Evolutionary conservation across 2,329 filamentous ascomycete genomes (phyloP).

Genomic region (Colletotrichum salicis): DNA sequence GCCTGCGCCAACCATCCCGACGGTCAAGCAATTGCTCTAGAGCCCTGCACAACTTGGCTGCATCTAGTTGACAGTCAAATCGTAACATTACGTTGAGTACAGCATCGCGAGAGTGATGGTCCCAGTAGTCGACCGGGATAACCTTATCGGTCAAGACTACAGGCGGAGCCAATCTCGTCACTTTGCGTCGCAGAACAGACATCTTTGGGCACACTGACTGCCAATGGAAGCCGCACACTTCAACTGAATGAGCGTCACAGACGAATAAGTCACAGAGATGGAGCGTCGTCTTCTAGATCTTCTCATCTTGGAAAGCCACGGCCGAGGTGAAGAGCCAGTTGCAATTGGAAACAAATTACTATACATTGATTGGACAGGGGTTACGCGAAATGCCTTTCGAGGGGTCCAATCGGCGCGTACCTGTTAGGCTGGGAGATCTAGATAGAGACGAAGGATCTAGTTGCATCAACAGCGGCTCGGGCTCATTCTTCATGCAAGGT

Average conservation of each 20-base stretch:
- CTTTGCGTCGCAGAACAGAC: conserved; percentile 6
- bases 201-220: neutral
- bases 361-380: neutral
- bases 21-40: neutral
- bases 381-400: neutral
- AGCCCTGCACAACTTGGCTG: neutral
- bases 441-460: neutral
- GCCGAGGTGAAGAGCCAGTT: neutral
- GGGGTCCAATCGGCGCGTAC: neutral
- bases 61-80: neutral
- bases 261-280: neutral
- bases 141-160: neutral
- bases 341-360: neutral
- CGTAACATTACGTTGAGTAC: conserved; percentile 6
- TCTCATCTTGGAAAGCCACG: neutral
- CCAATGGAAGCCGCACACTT: neutral
- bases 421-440: neutral
- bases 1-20: conserved; percentile 1
- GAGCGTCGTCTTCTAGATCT: neutral
- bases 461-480: neutral
- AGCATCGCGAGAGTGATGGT: conserved; percentile 2
- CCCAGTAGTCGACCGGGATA: conserved; percentile 5
- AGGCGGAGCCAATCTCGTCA: neutral
- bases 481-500: neutral
- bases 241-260: too few species aligned